Base-by-base conservation (phyloP, 306 rosid genomes). In the Aeschynomene evenia region DNA sequence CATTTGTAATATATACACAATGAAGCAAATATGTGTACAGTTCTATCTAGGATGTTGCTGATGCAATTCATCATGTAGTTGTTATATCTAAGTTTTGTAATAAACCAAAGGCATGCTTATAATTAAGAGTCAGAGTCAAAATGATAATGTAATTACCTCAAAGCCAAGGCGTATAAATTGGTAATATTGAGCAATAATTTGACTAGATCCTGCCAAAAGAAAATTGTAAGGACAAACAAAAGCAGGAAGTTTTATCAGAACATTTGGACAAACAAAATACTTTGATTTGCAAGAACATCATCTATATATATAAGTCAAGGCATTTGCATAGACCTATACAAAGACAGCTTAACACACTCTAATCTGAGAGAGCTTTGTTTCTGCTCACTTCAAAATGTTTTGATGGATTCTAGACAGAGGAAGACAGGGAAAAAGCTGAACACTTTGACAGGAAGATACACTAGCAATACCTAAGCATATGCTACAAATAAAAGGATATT, bases 181-280 rank as follows among this genome's bases (percentile, higher is more conserved):
- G 54, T 89, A 91, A 76, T 91, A 91, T 52, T 91, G 98, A 75
- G 98, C 91, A 53, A 91, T 91, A 23, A 91, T 91, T 79, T 91
- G 96, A 77, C 94, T 89, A 4, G 98, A 89, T 21, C 96, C 98
- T 91, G 88, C 60, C n/a, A 50, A 24, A 74, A 24, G 58, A 52
- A n/a, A 66, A 20, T 2, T 53, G 9, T 6, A 15, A 52, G 33
- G 5, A 42, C 12, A 49, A 51, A 34, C 15, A 28, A 53, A 23
- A 8, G 11, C 24, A 20, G 12, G 64, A 61, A 1, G 22, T 51
- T 61, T 14, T 4, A 19, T 26, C 9, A 57, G 40, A 60, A 68
- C 21, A 42, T 42, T 66, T 20, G 21, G 26, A 20, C 15, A 39
- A 51, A 43, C 49, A 59, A 49, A 29, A 29, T 5, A n/a, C n/a